Evolutionary conservation across 805 yeast species (phyloP), one percentile per base, ranked within the genome.

Genomic region (Scheffersomyces ergatensis): DNA sequence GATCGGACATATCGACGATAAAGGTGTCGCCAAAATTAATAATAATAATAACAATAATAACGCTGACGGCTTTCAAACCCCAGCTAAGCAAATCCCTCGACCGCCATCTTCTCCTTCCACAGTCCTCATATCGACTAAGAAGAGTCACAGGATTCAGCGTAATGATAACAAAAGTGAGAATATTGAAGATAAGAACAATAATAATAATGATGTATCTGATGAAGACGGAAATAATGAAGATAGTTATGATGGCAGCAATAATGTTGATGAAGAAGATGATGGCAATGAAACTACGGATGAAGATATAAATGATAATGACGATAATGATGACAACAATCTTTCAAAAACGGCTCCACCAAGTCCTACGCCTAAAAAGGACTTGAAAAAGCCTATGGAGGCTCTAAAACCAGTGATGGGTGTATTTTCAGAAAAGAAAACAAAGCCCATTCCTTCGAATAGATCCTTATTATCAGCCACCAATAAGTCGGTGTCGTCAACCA

Each of bases 31-130:
- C 11, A 11, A 11, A 26, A 11, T 13, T 9, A 13, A 9, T 14
- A 29, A 3, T 14, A 13, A 29, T 29, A 7, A 3, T 29, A 18
- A 40, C 39, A 30, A 40, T 37, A 7, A 40, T 42, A n/a, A 34
- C 49, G 29, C 36, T 19, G n/a, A n/a, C n/a, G n/a, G n/a, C n/a
- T 61, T 60, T 42, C 54, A 53, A 29, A 67, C 72, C 1, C 73
- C 74, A 2, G 60, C 62, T 9, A 63, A 62, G 19, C 62, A 60
- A 11, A 58, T 55, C 15, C 54, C 53, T 16, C 51, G 45, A 14
- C 57, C 59, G 1, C 50, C 47, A 5, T 65, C 72, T 2, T 67
- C 74, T 3, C 76, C 76, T 0, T 64, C 73, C 2, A 70, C 76
- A 1, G 72, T 68, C 9, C 62, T 70, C 4, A 55, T 69, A 54